Evolutionary conservation across 2,329 filamentous ascomycete species (phyloP).

Genomic region (Talaromyces sp.): DNA sequence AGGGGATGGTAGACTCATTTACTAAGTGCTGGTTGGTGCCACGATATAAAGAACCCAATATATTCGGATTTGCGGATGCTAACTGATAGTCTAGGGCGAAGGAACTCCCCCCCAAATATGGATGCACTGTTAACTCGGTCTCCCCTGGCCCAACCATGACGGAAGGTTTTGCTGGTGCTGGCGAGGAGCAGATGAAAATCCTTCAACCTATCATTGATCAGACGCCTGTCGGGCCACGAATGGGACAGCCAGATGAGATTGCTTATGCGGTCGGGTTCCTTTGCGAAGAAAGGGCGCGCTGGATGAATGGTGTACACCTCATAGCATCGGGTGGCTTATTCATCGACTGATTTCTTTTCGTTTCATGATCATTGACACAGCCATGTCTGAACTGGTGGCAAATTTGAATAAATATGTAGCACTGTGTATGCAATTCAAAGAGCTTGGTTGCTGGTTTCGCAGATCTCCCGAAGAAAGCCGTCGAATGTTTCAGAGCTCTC

Average conservation of each 20-base stretch:
- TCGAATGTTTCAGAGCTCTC: no score
- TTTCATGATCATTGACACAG: background rate
- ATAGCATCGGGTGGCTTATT: constrained; percentile 39
- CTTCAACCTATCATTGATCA: constrained; percentile 48
- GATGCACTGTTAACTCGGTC: constrained; percentile 52
- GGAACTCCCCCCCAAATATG: constrained; percentile 50
- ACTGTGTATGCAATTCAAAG: no score
- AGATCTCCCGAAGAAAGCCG: no score
- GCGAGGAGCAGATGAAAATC: constrained; percentile 46
- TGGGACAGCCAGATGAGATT: constrained; percentile 52
- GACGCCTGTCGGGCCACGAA: constrained; percentile 47
- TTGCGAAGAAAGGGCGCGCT: constrained; percentile 49
- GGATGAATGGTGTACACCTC: constrained; percentile 51
- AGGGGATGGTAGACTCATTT: constrained; percentile 54
- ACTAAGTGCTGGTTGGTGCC: constrained; percentile 43
- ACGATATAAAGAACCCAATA: background rate
- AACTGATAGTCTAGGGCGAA: constrained; percentile 31
- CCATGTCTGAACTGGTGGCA: no score
- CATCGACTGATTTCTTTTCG: constrained; percentile 13
- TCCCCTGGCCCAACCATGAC: constrained; percentile 50
- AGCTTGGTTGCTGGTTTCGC: no score
- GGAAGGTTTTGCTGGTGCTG: constrained; percentile 36
- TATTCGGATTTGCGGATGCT: background rate
- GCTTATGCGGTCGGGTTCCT: constrained; percentile 52
- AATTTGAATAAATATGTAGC: no score